These are phyloP conservation scores for Musa schizocarpa DNA, from an alignment of 176 grass and related monocot species.

Conservation along the genomic window DNA sequence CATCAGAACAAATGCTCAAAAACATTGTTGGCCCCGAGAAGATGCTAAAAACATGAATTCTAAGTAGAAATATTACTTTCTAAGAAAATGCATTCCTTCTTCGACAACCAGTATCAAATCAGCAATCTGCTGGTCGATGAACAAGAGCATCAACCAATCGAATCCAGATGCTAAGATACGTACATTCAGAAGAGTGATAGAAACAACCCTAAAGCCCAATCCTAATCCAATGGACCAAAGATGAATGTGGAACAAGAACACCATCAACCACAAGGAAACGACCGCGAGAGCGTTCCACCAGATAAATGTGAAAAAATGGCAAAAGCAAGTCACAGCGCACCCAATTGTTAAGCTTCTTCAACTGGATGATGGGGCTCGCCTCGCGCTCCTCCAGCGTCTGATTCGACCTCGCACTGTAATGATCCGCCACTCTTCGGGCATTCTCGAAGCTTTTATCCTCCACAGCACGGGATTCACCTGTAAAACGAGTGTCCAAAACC, in stretches of 20 bases:
- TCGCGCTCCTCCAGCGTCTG: conserved; percentile 94
- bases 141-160: background rate
- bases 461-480: conserved; percentile 2
- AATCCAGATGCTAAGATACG: background rate
- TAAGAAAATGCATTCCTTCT: background rate
- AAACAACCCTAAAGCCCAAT: background rate
- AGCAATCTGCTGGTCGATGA: background rate
- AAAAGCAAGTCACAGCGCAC: conserved; percentile 23
- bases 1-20: background rate
- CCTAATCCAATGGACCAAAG: background rate
- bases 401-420: conserved; percentile 94
- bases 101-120: background rate
- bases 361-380: conserved; percentile 95
- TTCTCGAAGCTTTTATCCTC: conserved; percentile 41
- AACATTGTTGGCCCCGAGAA: background rate
- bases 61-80: background rate
- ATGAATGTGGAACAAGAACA: background rate
- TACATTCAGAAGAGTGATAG: too few species aligned
- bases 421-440: conserved; percentile 62
- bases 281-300: too few species aligned
- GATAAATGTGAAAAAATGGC: background rate
- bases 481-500: background rate
- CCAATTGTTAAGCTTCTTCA: conserved; percentile 99
- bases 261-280: background rate
- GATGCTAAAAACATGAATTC: background rate